These are phyloP conservation scores for Phytophthora parvispora DNA, from an alignment of 352 stramenopile species.

Conservation along the genomic window DNA sequence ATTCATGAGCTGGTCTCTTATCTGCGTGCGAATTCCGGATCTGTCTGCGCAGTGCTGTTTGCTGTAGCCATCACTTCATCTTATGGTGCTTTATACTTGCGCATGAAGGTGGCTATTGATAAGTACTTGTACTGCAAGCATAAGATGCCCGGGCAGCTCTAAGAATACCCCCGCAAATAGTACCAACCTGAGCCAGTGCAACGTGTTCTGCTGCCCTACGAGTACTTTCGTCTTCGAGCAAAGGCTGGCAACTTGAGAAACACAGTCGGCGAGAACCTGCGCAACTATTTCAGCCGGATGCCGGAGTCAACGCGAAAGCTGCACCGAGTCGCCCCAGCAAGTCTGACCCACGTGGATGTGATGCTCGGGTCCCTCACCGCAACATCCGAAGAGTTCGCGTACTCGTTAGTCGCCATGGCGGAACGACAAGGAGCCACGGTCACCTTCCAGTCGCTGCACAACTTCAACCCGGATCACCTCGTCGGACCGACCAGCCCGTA, in stretches of 20 bases:
- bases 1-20: too few species aligned
- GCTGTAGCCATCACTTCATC: too few species aligned
- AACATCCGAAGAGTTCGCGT: not conserved
- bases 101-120: too few species aligned
- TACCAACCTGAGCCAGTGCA: too few species aligned
- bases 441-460: not conserved
- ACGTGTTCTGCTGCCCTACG: too few species aligned
- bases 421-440: not conserved
- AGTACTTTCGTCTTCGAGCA: not conserved
- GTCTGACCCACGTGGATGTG: conserved; percentile 44
- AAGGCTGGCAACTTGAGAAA: not conserved
- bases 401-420: not conserved
- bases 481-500: not conserved
- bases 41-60: too few species aligned
- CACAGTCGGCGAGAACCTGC: not conserved
- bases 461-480: not conserved
- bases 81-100: too few species aligned
- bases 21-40: too few species aligned
- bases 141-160: too few species aligned
- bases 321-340: not conserved
- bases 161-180: too few species aligned
- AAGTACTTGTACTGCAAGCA: too few species aligned
- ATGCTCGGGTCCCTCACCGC: not conserved
- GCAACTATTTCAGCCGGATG: not conserved
- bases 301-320: conserved; percentile 2